phyloP scores from a whole-genome alignment of 352 stramenopile species.

The Thalassiosira hispida region DNA sequence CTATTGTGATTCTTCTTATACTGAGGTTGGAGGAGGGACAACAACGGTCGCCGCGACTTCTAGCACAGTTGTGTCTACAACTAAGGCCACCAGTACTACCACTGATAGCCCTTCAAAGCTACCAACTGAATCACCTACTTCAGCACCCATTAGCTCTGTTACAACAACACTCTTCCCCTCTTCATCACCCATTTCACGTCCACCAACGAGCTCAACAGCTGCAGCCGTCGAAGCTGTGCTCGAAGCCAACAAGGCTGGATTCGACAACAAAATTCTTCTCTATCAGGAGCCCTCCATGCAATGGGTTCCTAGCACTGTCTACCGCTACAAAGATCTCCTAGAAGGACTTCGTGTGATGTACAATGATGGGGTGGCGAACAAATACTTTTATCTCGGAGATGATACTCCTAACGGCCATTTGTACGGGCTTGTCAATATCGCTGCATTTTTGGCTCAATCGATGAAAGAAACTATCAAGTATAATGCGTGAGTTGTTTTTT shows the following conservation, averaged over 20 bases:
- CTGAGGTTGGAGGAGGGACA: constrained; percentile 2
- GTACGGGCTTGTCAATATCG: constrained; percentile 35
- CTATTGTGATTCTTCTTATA: constrained; percentile 39
- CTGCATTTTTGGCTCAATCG: constrained; percentile 48
- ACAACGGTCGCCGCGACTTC: neutral
- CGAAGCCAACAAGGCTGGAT: neutral
- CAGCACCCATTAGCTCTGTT: too few species aligned
- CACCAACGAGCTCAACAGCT: too few species aligned
- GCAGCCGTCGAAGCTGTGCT: too few species aligned
- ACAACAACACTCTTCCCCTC: too few species aligned
- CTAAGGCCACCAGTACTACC: too few species aligned
- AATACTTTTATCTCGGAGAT: constrained; percentile 47
- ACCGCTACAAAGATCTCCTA: constrained; percentile 46
- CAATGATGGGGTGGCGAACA: constrained; percentile 20
- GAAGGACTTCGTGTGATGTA: constrained; percentile 47
- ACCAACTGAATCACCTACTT: too few species aligned
- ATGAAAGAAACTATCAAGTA: constrained; percentile 72
- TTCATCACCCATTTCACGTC: too few species aligned
- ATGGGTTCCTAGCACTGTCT: constrained; percentile 50
- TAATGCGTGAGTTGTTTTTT: constrained; percentile 29
- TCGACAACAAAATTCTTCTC: constrained; percentile 48
- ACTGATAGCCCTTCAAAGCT: too few species aligned
- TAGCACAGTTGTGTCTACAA: too few species aligned
- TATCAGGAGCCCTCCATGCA: constrained; percentile 38
- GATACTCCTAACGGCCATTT: constrained; percentile 29